Percentiles rank a stretch among this genome's conserved stretches.
These are phyloP conservation scores for Xylaria sp. DNA, from an alignment of 2,329 filamentous ascomycete genomes.

Conservation along the genomic window DNA sequence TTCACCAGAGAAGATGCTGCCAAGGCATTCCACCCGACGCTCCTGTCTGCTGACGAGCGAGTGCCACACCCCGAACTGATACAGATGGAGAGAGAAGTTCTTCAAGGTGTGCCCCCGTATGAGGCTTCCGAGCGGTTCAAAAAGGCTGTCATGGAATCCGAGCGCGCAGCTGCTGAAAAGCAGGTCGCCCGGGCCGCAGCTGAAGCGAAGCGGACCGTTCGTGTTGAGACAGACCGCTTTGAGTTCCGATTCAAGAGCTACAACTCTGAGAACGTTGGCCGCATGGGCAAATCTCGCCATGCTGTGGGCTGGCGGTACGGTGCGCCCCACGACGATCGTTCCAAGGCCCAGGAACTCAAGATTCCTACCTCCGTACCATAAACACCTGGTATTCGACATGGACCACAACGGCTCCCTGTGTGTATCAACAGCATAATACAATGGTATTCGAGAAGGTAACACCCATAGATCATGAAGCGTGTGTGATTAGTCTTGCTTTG, in stretches of 20 bases:
- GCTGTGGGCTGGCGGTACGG: slow-evolving; percentile 61
- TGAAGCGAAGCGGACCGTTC: slow-evolving; percentile 37
- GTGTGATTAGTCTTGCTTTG: slow-evolving; percentile 7
- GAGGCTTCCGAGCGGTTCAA: slow-evolving; percentile 40
- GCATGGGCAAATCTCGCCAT: slow-evolving; percentile 44
- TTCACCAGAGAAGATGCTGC: slow-evolving; percentile 63
- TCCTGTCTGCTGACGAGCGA: slow-evolving; percentile 56
- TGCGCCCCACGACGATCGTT: slow-evolving; percentile 56
- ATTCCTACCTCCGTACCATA: slow-evolving; percentile 59
- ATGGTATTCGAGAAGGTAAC: slow-evolving; percentile 2
- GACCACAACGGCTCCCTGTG: background rate
- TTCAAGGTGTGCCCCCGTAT: slow-evolving; percentile 33
- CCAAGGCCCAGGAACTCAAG: slow-evolving; percentile 57
- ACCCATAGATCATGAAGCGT: slow-evolving; percentile 3
- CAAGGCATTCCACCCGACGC: slow-evolving; percentile 54
- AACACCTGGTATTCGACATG: slow-evolving; percentile 17
- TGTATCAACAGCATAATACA: slow-evolving; percentile 27
- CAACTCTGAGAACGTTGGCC: slow-evolving; percentile 52
- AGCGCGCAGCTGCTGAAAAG: slow-evolving; percentile 39
- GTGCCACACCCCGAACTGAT: slow-evolving; percentile 60
- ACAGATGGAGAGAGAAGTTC: slow-evolving; percentile 45
- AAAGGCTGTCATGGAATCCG: slow-evolving; percentile 35
- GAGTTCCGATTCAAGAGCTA: slow-evolving; percentile 60
- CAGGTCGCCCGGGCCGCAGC: slow-evolving; percentile 32
- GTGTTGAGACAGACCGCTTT: slow-evolving; percentile 48